A percentile compares a stretch with the other conserved stretches of the same genome.
phyloP scores from a whole-genome alignment of 352 stramenopile species.

The Elongisporangium anandrum region DNA sequence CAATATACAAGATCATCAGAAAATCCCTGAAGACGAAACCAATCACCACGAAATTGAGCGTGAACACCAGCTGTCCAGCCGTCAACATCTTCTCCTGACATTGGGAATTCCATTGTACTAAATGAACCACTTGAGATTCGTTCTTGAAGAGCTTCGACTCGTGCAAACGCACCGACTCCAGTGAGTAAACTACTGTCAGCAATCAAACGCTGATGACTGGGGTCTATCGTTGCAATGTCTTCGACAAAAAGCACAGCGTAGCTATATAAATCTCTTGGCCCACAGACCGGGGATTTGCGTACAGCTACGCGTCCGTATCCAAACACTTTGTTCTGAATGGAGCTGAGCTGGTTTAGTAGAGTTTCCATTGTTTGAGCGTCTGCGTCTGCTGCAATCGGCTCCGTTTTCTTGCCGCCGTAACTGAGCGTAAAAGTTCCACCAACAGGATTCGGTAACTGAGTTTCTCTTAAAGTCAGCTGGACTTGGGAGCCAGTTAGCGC shows the following conservation, averaged over 20 bases:
- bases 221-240: conserved; percentile 2
- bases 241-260: conserved; percentile 13
- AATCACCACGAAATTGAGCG: background rate
- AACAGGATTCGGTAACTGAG: conserved; percentile 12
- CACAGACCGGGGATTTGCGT: conserved; percentile 8
- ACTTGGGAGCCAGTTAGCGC: conserved; percentile 4
- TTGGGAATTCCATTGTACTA: conserved; percentile 1
- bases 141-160: conserved; percentile 1
- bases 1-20: background rate
- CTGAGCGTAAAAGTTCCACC: conserved; percentile 15
- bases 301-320: conserved; percentile 4
- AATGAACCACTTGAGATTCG: conserved; percentile 6
- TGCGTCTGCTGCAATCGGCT: conserved; percentile 6
- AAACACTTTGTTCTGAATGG: background rate
- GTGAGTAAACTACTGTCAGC: conserved; percentile 6
- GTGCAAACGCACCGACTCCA: conserved; percentile 11
- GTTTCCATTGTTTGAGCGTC: conserved; percentile 5
- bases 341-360: conserved; percentile 7
- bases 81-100: background rate
- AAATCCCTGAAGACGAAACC: background rate
- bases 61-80: background rate
- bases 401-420: conserved; percentile 2
- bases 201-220: background rate
- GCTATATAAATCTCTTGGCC: conserved; percentile 1
- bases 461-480: conserved; percentile 4